Evolutionary conservation across 1,284 basidiomycete genomes (phyloP).

Genomic region (Gomphus bonarii): DNA sequence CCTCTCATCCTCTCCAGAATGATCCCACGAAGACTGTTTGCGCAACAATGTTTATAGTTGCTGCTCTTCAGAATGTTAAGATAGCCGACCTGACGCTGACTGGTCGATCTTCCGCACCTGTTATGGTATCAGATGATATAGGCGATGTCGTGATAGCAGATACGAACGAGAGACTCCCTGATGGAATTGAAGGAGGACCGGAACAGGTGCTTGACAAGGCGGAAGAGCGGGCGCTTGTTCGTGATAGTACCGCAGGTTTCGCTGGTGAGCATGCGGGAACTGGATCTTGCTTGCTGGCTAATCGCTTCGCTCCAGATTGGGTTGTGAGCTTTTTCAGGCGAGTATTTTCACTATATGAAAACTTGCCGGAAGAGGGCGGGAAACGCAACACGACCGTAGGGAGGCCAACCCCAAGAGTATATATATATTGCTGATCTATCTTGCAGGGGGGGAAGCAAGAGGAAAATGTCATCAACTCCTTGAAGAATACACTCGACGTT

Average conservation of each 20-base stretch:
- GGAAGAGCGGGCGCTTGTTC: constrained; percentile 65
- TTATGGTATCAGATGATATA: constrained; percentile 39
- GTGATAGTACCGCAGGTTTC: constrained; percentile 73
- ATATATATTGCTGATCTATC: neutral
- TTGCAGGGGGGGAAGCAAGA: constrained; percentile 69
- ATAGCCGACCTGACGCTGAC: constrained; percentile 67
- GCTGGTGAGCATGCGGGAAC: constrained; percentile 39
- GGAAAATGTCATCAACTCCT: constrained; percentile 72
- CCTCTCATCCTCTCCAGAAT: constrained; percentile 42
- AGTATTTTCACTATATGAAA: constrained; percentile 83
- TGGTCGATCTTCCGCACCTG: constrained; percentile 39
- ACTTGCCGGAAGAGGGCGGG: constrained; percentile 89
- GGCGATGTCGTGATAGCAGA: constrained; percentile 37
- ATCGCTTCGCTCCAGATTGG: constrained; percentile 52
- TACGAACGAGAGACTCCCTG: constrained; percentile 35
- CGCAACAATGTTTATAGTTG: constrained; percentile 71
- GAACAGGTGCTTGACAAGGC: constrained; percentile 43
- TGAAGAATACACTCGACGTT: constrained; percentile 77
- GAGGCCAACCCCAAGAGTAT: constrained; percentile 11
- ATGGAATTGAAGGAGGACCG: constrained; percentile 42
- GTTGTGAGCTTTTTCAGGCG: constrained; percentile 80
- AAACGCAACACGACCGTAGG: constrained; percentile 33
- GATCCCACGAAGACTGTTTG: constrained; percentile 88
- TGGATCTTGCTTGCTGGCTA: neutral
- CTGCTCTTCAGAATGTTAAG: constrained; percentile 71